Base-by-base conservation (phyloP, 495 filamentous ascomycete species). In the Xylaria flabelliformis region DNA sequence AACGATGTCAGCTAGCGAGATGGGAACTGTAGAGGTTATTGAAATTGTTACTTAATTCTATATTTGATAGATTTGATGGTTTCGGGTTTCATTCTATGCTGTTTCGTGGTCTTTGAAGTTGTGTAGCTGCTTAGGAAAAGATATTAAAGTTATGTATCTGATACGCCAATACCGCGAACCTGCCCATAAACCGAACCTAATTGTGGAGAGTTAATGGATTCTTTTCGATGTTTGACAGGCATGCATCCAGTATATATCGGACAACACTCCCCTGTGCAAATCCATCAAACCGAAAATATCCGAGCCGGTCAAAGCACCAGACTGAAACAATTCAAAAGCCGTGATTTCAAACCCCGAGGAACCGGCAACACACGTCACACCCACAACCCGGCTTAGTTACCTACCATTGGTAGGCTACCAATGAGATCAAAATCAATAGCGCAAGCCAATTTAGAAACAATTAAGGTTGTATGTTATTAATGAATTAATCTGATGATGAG, bases 281-380 rank as follows among this genome's bases (percentile, higher is more conserved):
- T 61, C 17, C n/a, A 21, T 10, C 58, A 61, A 61, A 61, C 34
- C 7, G 32, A 61, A 21, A 2, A 36, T 41, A 34, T 61, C 53
- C 26, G 53, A 56, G 53, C 53, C 1, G 58, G 34, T 26, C 58
- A 39, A 19, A 21, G 58, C 58, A 61, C 58, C 26, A 17, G 39
- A 39, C 6, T 61, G 34, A 61, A 61, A 61, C 58, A 39, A 39
- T 39, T 61, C 58, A 61, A 61, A 61, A 39, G 32, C 58, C 58
- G 58, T 39, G 32, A 21, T 4, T 29, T 41, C 58, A 61, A 61
- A 61, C 34, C 58, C 55, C 58, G 56, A 61, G 8, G 56, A 61
- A 61, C 34, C 34, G 9, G 58, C 8, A 61, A n/a, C 53, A 17
- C 32, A 39, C 21, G 32, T 10, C 29, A 61, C 19, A 8, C 39